phyloP scores from a whole-genome alignment of 805 yeast genomes.

The Wickerhamomyces xylosicus region DNA sequence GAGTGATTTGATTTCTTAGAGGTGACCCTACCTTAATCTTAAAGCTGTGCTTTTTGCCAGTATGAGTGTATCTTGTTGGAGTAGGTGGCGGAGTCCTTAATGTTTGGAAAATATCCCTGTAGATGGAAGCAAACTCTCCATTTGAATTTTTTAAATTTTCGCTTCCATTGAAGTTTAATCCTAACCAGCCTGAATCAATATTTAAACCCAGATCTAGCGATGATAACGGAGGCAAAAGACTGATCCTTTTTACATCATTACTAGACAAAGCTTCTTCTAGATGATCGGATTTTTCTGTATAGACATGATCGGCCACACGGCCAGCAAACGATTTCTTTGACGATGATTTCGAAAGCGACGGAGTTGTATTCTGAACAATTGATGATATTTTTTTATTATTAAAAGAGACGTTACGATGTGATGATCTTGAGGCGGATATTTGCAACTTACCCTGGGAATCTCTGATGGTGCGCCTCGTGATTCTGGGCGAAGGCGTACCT shows the following conservation, averaged over 20 bases:
- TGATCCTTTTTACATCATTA: conserved; percentile 11
- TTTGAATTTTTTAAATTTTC: conserved; percentile 12
- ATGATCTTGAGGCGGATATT: conserved; percentile 21
- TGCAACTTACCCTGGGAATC: conserved; percentile 17
- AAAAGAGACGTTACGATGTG: conserved; percentile 22
- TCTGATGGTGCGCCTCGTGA: conserved; percentile 15
- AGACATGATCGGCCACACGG: neutral
- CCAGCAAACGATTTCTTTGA: conserved; percentile 13
- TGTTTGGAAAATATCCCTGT: conserved; percentile 19
- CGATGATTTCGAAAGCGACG: conserved; percentile 16
- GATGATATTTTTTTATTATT: conserved; percentile 13
- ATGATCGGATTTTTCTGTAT: neutral
- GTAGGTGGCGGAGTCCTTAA: neutral
- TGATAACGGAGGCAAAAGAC: conserved; percentile 21
- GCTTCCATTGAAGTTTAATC: conserved; percentile 15
- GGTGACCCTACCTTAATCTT: neutral
- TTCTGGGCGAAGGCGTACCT: conserved; percentile 7
- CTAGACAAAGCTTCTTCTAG: neutral
- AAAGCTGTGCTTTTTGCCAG: neutral
- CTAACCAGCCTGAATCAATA: neutral
- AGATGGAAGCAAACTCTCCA: conserved; percentile 20
- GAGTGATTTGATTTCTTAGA: neutral
- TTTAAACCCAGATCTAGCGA: neutral
- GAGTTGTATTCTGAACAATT: neutral
- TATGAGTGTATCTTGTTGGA: conserved; percentile 2